Base-by-base conservation (phyloP, 2,329 filamentous ascomycete species). In the Fusarium sp. region DNA sequence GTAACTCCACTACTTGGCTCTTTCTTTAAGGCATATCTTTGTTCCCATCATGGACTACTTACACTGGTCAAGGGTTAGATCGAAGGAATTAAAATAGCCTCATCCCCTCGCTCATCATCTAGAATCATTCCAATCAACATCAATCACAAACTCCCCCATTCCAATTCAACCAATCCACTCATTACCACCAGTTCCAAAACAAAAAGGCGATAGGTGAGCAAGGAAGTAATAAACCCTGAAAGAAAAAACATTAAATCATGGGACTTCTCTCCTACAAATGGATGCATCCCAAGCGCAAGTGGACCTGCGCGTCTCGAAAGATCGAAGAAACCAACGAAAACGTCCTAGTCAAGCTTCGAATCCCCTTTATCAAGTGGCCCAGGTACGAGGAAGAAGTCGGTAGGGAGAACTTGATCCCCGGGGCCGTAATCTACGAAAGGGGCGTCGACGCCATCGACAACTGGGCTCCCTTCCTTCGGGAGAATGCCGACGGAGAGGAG, bases 321-420 rank as follows among this genome's bases (percentile, higher is more conserved):
- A 54, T 69, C 11, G 64, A 68, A 55, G 36, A 50, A 16, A 2
- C 9, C n/a, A 69, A 70, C 16, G 8, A 14, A 3, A 44, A 70
- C 40, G 58, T 53, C 33, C 31, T 64, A 23, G 42, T 68, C 20
- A 40, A 40, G 14, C 50, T 70, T 1, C 23, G 25, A 18, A 27
- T 70, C 5, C 67, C 67, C 1, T 70, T 67, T 64, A 58, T 70
- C 31, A 56, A 53, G 34, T 70, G 63, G 67, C 63, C 67, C 34
- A 58, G 56, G 25, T 11, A 42, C n/a, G 63, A 64, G 0, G 18
- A 36, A 1, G 67, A 69, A 18, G 20, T 4, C 1, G 54, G 58
- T 2, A 44, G 44, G 1, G 63, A 64, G 62, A 33, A 51, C 23
- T 9, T 4, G 0, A 65, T 70, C n/a, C 64, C 5, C 14, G 53